These are phyloP conservation scores for Nothomitra cinnamomea DNA, from an alignment of 2,329 filamentous ascomycete genomes.

Conservation along the genomic window DNA sequence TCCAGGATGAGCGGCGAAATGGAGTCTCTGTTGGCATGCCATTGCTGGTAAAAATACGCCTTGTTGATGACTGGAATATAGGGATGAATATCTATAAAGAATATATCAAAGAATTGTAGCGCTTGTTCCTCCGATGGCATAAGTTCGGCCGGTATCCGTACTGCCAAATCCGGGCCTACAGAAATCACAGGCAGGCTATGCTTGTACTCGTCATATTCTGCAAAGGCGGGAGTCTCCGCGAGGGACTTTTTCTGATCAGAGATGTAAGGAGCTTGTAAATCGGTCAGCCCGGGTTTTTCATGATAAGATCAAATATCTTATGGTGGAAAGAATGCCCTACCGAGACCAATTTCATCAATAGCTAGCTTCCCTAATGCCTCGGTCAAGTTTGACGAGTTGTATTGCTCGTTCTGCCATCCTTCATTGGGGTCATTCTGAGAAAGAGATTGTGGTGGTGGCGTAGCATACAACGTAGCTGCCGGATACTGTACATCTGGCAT, in stretches of 20 bases:
- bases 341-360: conserved; percentile 73
- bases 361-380: conserved; percentile 74
- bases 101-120: conserved; percentile 74
- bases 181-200: conserved; percentile 50
- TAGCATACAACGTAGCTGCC: background rate
- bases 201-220: conserved; percentile 58
- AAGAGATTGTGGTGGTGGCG: conserved; percentile 3
- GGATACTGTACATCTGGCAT: background rate
- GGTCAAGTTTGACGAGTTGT: conserved; percentile 41
- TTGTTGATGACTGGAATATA: conserved; percentile 85
- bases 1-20: conserved; percentile 83
- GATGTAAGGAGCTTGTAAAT: conserved; percentile 58
- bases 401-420: conserved; percentile 2
- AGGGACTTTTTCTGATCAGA: conserved; percentile 42
- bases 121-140: conserved; percentile 80
- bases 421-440: conserved; percentile 14
- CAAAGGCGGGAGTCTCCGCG: conserved; percentile 44
- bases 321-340: conserved; percentile 31
- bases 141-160: conserved; percentile 78
- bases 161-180: conserved; percentile 53
- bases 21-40: conserved; percentile 63
- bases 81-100: conserved; percentile 78
- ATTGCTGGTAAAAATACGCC: conserved; percentile 70
- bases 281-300: conserved; percentile 7
- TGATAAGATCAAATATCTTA: conserved; percentile 5